A percentile compares a stretch with the other conserved stretches of the same genome.
These are phyloP conservation scores for Physcomitrellopsis africana DNA, from an alignment of 225 moss, liverwort and hornwort species.

Conservation along the genomic window DNA sequence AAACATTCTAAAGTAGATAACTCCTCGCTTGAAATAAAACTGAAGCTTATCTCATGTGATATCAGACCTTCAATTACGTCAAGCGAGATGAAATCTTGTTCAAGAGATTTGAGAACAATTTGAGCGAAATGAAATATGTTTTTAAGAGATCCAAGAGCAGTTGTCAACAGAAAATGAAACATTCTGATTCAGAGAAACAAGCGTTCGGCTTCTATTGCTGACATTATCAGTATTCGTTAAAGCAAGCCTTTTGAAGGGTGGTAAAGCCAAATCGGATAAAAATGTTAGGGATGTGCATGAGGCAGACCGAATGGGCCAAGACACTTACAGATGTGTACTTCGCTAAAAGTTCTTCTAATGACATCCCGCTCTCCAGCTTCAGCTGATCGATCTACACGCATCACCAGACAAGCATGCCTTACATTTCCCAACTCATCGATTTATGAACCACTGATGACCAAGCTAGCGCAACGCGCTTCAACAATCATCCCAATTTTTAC, in stretches of 20 bases:
- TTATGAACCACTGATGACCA: neutral
- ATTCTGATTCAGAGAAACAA: neutral
- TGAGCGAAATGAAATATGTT: neutral
- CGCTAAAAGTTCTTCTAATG: conserved; percentile 81
- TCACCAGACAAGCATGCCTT: conserved; percentile 22
- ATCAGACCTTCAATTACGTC: neutral
- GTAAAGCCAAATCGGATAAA: neutral
- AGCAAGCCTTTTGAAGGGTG: neutral
- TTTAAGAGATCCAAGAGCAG: neutral
- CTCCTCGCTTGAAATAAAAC: neutral
- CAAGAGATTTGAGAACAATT: neutral
- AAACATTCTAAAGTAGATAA: neutral
- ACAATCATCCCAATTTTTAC: neutral
- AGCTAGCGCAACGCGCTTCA: neutral
- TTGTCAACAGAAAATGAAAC: neutral
- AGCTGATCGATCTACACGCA: conserved; percentile 70
- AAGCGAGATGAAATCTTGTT: neutral
- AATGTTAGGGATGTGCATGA: neutral
- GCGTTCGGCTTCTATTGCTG: neutral
- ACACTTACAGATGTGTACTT: conserved; percentile 77
- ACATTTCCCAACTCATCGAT: conserved; percentile 7
- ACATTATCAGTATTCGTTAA: neutral
- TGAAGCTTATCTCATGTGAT: neutral
- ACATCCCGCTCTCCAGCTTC: conserved; percentile 79
- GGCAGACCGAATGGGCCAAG: conserved; percentile 1